Base-by-base conservation (phyloP, 805 yeast species). In the Teunomyces lycoperdinae region DNA sequence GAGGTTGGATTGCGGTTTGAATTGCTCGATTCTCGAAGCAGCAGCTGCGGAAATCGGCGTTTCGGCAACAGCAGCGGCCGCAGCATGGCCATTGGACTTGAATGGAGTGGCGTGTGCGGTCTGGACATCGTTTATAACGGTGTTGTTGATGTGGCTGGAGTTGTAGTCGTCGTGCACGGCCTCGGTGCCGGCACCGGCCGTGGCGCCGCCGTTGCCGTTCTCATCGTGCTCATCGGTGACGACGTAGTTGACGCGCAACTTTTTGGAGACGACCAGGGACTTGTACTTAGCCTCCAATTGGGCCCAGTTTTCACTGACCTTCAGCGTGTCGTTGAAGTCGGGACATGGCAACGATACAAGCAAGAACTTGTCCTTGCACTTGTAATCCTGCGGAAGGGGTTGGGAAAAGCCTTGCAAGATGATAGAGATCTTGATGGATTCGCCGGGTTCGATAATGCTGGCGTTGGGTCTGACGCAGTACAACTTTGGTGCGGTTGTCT, bases 381-480 rank as follows among this genome's bases (percentile, higher is more conserved):
- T 85, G 70, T 78, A 81, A 61, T 83, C 89, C 43, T 80, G 68
- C 2, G 81, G 73, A 45, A 95, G 91, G 50, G 88, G 92, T 58
- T 83, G 82, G 46, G 83, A 72, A 57, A 87, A 76, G 11, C 96
- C 96, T 69, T 91, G 91, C 53, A 89, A 82, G 58, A 89, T 89
- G 58, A 94, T 85, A 42, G 91, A 80, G 45, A 94, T 87, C 47
- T 86, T 81, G 45, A 84, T 69, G 20, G 83, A 66, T 54, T 80
- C 79, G 31, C 95, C 94, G 10, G 98, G 91, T 27, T 74, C 76
- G 48, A 94, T 75, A 31, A 85, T 43, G 11, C 94, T 82, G 50
- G 97, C 92, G 67, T 91, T 94, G 53, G 99, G 99, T 71, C 97
- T 85, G 45, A 94, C 98, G 68, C 96, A 89, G 76, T 91, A 85